Evolutionary conservation across 352 stramenopile species (phyloP), one percentile per base, ranked within the genome.

Genomic region (Pythium rhizo-oryzae): DNA sequence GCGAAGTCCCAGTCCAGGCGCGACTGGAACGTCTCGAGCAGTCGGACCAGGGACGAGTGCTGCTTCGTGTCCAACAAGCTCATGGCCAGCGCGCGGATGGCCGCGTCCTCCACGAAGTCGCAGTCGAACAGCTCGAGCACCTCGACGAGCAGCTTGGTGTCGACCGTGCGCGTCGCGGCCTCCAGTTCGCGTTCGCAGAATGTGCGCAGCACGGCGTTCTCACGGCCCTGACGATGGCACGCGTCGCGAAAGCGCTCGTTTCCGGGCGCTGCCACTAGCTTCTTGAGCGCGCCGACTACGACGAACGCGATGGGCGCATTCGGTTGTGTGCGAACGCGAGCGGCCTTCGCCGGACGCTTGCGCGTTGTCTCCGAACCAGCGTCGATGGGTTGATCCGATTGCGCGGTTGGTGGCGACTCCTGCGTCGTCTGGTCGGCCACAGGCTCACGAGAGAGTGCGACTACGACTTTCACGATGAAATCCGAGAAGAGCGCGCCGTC

Each of bases 91-190:
- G 57, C 41, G 0, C 62, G 57, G 12, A 90, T 59, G 23, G 76
- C 49, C 7, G 35, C 13, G 0, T 18, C 8, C 23, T 78, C 62
- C 6, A 85, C 66, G 30, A 79, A 67, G 5, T 62, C 72, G 18
- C 87, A 75, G 9, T 74, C 46, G 54, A 90, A 92, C 18, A 92
- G 63, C 4, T 86, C 78, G 21, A 92, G 8, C 21, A 92, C 28
- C 41, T 89, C 83, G 16, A 88, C 80, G 1, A 92, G 44, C 37
- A 92, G 63, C 23, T 90, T 92, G 2, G 60, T 67, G 25, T 92
- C 81, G 7, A 73, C 55, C 2, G 52, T 55, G 19, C 59, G 59
- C 21, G 25, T 69, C 0, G n/a, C 18, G 37, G 59, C 23, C 50
- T 67, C 44, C 16, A 73, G 60, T 47, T 73, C 39, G 21, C 28